These are phyloP conservation scores for Nothopassalora personata DNA, from an alignment of 2,329 filamentous ascomycete genomes.

Conservation along the genomic window DNA sequence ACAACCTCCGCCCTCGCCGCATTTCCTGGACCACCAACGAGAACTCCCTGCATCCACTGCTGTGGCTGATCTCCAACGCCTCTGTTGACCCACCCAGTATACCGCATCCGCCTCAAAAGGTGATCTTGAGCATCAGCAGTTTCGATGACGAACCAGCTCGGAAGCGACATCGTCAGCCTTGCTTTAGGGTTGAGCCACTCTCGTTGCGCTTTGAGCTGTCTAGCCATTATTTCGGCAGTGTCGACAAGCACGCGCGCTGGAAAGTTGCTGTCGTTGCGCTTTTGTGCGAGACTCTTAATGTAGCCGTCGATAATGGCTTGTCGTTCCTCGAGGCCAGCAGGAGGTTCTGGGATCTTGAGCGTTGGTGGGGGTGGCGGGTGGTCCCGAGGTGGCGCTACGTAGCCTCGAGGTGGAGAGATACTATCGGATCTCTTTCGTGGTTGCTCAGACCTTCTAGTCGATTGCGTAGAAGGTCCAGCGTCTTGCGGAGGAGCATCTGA, in stretches of 20 bases:
- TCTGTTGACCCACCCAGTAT: neutral
- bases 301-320: neutral
- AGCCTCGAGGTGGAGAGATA: neutral
- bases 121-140: neutral
- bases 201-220: neutral
- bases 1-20: neutral
- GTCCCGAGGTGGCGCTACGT: neutral
- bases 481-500: neutral
- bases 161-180: neutral
- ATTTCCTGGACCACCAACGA: neutral
- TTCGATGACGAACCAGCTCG: neutral
- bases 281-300: neutral
- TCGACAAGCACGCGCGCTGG: neutral
- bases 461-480: neutral
- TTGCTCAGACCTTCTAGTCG: neutral
- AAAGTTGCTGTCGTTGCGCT: neutral
- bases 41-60: neutral
- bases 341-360: neutral
- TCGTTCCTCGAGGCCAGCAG: neutral
- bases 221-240: neutral
- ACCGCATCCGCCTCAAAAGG: neutral
- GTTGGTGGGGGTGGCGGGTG: neutral
- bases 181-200: neutral
- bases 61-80: neutral
- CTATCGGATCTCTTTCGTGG: neutral